These are phyloP conservation scores for Pseudopediastrum boryanum DNA, from an alignment of 139 green algal species.

Conservation along the genomic window DNA sequence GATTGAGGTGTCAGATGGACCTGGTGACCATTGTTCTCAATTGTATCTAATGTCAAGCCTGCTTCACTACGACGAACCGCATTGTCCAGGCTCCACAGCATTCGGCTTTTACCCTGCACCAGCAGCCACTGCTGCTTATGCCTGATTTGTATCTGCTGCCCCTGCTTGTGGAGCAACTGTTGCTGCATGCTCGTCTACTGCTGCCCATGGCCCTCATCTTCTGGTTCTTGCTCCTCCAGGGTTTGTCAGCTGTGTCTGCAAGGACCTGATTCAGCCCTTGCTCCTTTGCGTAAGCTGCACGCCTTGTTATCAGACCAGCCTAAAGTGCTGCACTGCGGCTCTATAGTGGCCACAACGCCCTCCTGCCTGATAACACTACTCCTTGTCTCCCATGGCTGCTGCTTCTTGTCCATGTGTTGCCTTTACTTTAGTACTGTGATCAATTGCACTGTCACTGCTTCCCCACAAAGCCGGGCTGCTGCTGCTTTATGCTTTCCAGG, in stretches of 20 bases:
- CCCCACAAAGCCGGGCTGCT: background rate
- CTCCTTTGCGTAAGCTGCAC: slow-evolving; percentile 64
- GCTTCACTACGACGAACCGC: background rate
- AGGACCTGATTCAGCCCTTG: slow-evolving; percentile 35
- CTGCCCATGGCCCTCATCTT: background rate
- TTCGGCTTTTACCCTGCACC: background rate
- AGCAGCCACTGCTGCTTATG: background rate
- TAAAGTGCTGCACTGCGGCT: background rate
- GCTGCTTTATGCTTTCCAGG: background rate
- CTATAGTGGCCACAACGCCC: background rate
- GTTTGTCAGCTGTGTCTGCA: slow-evolving; percentile 58
- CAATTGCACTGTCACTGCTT: background rate
- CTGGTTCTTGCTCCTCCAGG: background rate
- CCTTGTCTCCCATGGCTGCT: background rate
- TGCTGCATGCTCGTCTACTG: background rate
- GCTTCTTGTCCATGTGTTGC: background rate
- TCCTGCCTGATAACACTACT: background rate
- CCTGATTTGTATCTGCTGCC: no score
- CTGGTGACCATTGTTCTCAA: background rate
- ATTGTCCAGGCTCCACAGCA: background rate
- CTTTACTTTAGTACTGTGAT: background rate
- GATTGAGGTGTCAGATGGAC: background rate
- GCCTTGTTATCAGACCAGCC: background rate
- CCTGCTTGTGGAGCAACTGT: no score
- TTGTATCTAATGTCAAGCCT: background rate